Conservation (phyloP, 2,329 filamentous ascomycete species). For the Verruconis gallopava region DNA sequence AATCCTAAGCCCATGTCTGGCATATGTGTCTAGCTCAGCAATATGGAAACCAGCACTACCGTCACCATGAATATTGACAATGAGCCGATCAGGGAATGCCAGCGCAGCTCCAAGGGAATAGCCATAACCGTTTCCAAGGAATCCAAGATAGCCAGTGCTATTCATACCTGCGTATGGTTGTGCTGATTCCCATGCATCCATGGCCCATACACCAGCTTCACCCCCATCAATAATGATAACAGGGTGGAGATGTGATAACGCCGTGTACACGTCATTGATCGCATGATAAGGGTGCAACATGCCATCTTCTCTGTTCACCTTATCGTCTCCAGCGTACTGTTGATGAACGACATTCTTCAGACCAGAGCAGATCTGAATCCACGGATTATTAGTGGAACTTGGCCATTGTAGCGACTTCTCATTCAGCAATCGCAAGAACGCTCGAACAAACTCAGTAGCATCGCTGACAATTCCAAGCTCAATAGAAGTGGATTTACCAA, state of each 20-base stretch:
- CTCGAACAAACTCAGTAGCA: conserved; percentile 21
- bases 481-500: conserved; percentile 28
- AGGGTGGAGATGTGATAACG: conserved; percentile 19
- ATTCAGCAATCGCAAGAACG: conserved; percentile 15
- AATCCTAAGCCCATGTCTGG: conserved; percentile 27
- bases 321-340: conserved; percentile 17
- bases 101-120: conserved; percentile 32
- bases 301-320: conserved; percentile 16
- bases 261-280: conserved; percentile 24
- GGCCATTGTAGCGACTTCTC: conserved; percentile 12
- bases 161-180: conserved; percentile 17
- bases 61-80: conserved; percentile 35
- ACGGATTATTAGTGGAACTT: conserved; percentile 9
- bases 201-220: conserved; percentile 25
- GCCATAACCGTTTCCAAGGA: conserved; percentile 35
- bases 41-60: conserved; percentile 34
- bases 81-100: conserved; percentile 24
- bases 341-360: conserved; percentile 10
- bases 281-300: conserved; percentile 33
- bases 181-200: conserved; percentile 20
- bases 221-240: conserved; percentile 32
- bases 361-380: not conserved
- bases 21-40: conserved; percentile 33
- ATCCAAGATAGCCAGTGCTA: conserved; percentile 29
- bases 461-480: conserved; percentile 32